Evolutionary conservation across 129 eudicot species (phyloP).

Genomic region (Escallonia herrerae): DNA sequence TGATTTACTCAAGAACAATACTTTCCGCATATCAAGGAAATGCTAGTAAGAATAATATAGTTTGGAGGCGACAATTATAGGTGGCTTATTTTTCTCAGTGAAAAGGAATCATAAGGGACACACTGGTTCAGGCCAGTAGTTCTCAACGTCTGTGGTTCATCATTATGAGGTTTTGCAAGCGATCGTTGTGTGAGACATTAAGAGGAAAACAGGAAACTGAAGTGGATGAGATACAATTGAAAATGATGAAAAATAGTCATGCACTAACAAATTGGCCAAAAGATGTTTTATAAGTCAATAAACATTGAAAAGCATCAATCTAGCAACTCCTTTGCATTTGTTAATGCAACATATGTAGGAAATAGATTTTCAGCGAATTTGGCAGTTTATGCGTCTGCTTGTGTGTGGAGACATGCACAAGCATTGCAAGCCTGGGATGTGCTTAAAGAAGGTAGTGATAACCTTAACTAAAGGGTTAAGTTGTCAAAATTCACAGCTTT

Average conservation of each 20-base stretch:
- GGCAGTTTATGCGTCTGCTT: neutral
- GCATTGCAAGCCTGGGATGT: neutral
- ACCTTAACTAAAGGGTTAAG: neutral
- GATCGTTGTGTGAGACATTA: neutral
- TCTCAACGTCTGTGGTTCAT: neutral
- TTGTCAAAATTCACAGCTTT: neutral
- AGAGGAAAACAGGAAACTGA: neutral
- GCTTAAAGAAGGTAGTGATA: slow-evolving; percentile 1
- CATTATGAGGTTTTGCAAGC: neutral
- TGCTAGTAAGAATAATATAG: too few species aligned
- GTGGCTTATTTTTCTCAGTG: too few species aligned
- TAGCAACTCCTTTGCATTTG: neutral
- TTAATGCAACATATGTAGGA: slow-evolving; percentile 1
- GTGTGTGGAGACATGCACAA: slow-evolving; percentile 1
- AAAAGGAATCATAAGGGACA: neutral
- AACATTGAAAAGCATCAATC: neutral
- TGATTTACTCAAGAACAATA: neutral
- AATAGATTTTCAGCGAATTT: neutral
- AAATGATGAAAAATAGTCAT: neutral
- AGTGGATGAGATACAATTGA: neutral
- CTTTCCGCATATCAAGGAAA: too few species aligned
- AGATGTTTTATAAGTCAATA: slow-evolving; percentile 4
- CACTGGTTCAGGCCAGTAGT: neutral
- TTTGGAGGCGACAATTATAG: too few species aligned
- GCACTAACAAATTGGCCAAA: slow-evolving; percentile 6